A percentile compares a stretch with the other conserved stretches of the same genome.
Conservation (phyloP, 345 rosid species). For the Draba incana region DNA sequence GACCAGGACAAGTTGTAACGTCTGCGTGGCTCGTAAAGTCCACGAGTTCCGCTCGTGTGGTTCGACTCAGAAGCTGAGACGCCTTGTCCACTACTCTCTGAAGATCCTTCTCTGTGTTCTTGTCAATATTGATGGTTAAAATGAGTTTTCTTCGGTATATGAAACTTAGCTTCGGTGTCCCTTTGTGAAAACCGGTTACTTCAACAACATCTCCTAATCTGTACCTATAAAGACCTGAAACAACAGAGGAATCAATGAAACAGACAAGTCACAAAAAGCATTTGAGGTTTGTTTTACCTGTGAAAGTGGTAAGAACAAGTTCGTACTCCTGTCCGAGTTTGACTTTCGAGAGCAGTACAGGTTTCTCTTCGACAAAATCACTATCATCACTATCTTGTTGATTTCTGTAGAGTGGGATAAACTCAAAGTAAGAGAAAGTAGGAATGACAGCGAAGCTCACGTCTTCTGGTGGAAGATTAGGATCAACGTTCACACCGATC, state of each 20-base stretch:
- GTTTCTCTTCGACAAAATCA: slow-evolving; percentile 75
- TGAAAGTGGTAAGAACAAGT: slow-evolving; percentile 89
- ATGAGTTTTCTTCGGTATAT: slow-evolving; percentile 87
- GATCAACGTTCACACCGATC: slow-evolving; percentile 93
- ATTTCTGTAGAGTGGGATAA: slow-evolving; percentile 70
- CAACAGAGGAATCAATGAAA: background rate
- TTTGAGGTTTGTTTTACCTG: slow-evolving; percentile 52
- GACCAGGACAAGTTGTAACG: slow-evolving; percentile 60
- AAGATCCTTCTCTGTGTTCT: slow-evolving; percentile 92
- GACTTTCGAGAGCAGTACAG: slow-evolving; percentile 77
- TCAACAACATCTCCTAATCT: slow-evolving; percentile 91
- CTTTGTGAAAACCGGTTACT: slow-evolving; percentile 74
- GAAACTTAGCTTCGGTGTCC: slow-evolving; percentile 84
- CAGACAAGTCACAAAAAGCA: background rate
- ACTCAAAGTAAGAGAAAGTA: slow-evolving; percentile 88
- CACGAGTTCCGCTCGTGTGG: slow-evolving; percentile 60
- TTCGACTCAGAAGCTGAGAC: slow-evolving; percentile 51
- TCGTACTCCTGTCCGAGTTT: slow-evolving; percentile 80
- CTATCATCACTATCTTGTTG: slow-evolving; percentile 39
- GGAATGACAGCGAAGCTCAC: slow-evolving; percentile 86
- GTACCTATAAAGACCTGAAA: slow-evolving; percentile 76
- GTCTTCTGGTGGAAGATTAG: slow-evolving; percentile 63
- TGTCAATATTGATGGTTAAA: slow-evolving; percentile 84
- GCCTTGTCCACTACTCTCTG: slow-evolving; percentile 81
- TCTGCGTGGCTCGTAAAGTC: slow-evolving; percentile 94